phyloP scores from a whole-genome alignment of 169 alveolate genomes.

The Plasmodium inui region DNA sequence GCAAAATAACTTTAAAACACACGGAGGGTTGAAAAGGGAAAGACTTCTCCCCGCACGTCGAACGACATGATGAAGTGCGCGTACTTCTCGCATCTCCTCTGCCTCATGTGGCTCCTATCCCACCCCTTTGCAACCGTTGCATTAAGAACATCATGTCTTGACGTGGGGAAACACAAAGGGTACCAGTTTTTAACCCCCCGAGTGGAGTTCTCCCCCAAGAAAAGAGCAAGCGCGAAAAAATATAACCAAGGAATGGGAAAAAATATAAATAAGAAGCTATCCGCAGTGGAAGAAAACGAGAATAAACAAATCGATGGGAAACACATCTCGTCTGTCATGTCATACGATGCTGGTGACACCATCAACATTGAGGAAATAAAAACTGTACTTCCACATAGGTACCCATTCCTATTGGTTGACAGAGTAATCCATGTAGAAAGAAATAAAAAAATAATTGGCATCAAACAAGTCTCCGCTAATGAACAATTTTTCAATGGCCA shows the following conservation, averaged over 20 bases:
- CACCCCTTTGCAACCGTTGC: background rate
- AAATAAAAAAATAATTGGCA: slow-evolving; percentile 78
- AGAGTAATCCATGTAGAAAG: slow-evolving; percentile 77
- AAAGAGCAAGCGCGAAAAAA: background rate
- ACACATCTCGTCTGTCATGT: slow-evolving; percentile 11
- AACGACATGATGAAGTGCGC: background rate
- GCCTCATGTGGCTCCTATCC: background rate
- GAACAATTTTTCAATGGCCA: slow-evolving; percentile 83
- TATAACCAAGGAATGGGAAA: background rate
- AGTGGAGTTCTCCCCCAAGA: background rate
- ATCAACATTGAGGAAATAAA: slow-evolving; percentile 75
- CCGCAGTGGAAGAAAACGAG: background rate
- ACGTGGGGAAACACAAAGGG: background rate
- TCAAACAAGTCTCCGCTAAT: slow-evolving; percentile 77
- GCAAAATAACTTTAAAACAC: background rate
- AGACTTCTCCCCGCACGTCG: background rate
- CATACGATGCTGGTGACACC: slow-evolving; percentile 8
- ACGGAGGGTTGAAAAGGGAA: background rate
- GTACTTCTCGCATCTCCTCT: background rate
- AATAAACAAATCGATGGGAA: slow-evolving; percentile 3
- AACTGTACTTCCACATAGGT: slow-evolving; percentile 79
- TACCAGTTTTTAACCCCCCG: slow-evolving; percentile 18
- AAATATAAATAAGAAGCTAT: background rate
- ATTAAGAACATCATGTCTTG: background rate
- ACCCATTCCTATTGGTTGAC: slow-evolving; percentile 82